phyloP scores from a whole-genome alignment of 2,329 filamentous ascomycete genomes.

The Stachybotrys echinatus region DNA sequence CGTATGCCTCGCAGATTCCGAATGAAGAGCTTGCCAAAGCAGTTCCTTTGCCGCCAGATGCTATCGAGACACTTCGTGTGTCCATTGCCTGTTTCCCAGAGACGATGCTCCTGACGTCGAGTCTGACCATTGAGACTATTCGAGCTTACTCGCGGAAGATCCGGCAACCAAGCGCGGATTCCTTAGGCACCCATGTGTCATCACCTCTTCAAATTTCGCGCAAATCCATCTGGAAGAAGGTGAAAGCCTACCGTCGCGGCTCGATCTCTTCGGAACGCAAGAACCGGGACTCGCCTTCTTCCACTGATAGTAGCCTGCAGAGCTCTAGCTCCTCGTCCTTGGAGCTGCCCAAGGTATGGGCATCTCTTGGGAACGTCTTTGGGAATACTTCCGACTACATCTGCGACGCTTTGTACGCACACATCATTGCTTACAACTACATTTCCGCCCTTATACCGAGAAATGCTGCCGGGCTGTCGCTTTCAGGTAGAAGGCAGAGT shows the following conservation, averaged over 20 bases:
- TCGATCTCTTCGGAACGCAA: constrained; percentile 8
- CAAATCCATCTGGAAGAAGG: constrained; percentile 30
- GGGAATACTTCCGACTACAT: constrained; percentile 46
- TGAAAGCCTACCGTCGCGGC: constrained; percentile 22
- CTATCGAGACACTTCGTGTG: constrained; percentile 48
- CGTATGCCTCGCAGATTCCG: constrained; percentile 20
- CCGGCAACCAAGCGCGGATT: constrained; percentile 27
- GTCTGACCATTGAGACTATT: constrained; percentile 52
- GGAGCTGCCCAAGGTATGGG: constrained; percentile 31
- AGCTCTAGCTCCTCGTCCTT: constrained; percentile 9
- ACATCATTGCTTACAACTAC: constrained; percentile 56
- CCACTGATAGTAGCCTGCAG: not conserved
- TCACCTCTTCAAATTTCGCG: constrained; percentile 8
- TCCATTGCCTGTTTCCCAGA: constrained; percentile 54
- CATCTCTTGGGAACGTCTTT: constrained; percentile 46
- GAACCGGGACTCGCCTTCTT: constrained; percentile 9
- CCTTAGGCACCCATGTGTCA: not conserved
- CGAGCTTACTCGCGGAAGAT: constrained; percentile 50
- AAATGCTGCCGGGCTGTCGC: constrained; percentile 9
- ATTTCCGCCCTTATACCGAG: constrained; percentile 29
- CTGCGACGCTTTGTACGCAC: constrained; percentile 54
- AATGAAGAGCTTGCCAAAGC: constrained; percentile 30
- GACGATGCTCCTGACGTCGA: constrained; percentile 51
- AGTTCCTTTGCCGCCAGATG: constrained; percentile 46
- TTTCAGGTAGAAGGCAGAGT: constrained; percentile 1